Conservation (phyloP, 371 early-diverging fungal genomes). For the Mycotypha africana region DNA sequence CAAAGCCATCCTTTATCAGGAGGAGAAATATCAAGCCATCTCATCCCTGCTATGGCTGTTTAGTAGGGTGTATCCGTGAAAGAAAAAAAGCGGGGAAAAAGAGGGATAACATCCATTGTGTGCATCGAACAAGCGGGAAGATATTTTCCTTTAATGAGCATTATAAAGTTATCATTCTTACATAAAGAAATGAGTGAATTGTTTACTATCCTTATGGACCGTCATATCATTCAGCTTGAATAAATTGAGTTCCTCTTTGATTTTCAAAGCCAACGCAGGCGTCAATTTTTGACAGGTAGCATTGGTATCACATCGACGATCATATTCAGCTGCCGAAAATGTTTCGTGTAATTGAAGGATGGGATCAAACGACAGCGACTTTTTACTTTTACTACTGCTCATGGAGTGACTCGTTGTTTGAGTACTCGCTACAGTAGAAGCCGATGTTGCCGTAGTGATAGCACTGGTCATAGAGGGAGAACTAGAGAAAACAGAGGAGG, state of each 20-base stretch:
- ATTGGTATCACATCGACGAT: conserved; percentile 59
- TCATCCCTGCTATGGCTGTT: not conserved
- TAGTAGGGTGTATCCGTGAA: too few species aligned
- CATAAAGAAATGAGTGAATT: conserved; percentile 69
- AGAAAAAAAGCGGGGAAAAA: not conserved
- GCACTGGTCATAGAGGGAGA: too few species aligned
- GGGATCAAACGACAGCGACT: conserved; percentile 14
- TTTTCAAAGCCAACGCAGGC: conserved; percentile 57
- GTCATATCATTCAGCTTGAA: conserved; percentile 72
- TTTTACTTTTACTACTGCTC: conserved; percentile 2
- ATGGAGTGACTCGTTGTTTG: not conserved
- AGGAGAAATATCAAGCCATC: too few species aligned
- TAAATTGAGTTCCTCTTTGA: conserved; percentile 72
- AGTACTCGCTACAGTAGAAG: conserved; percentile 2
- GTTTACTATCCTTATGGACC: conserved; percentile 66
- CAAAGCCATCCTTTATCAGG: too few species aligned
- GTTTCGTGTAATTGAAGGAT: conserved; percentile 41
- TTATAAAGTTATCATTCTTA: conserved; percentile 28
- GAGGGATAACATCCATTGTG: not conserved
- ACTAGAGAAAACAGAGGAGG: conserved; percentile 5
- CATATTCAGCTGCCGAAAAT: conserved; percentile 60
- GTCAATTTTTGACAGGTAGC: conserved; percentile 59
- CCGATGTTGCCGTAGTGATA: conserved; percentile 12
- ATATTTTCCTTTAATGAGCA: too few species aligned
- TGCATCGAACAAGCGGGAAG: too few species aligned